A percentile compares a stretch with the other conserved stretches of the same genome.
Conservation (phyloP, 2,329 filamentous ascomycete species). For the Fusarium poae region DNA sequence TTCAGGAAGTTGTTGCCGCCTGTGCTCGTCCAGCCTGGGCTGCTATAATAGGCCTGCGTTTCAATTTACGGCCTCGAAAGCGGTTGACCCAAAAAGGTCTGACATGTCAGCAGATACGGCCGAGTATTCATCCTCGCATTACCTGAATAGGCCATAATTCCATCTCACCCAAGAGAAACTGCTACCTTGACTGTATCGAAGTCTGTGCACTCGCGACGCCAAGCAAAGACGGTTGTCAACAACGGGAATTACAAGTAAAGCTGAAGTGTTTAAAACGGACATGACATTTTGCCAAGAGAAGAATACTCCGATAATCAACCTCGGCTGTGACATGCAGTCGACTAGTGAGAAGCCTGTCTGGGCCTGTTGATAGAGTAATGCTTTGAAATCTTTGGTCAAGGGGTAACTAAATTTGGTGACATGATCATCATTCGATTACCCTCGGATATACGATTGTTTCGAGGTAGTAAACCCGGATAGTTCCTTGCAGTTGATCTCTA, state of each 20-base stretch:
- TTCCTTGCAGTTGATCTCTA: conserved; percentile 23
- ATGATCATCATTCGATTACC: conserved; percentile 13
- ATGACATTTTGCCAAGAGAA: background rate
- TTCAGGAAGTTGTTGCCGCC: background rate
- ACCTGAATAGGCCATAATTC: conserved; percentile 7
- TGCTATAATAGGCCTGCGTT: background rate
- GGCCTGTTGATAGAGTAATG: background rate
- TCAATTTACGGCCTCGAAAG: background rate
- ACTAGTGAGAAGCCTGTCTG: background rate
- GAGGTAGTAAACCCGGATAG: conserved; percentile 8
- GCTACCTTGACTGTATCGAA: conserved; percentile 16
- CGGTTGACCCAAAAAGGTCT: background rate
- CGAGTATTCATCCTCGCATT: conserved; percentile 5
- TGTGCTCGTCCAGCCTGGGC: background rate
- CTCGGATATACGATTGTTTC: conserved; percentile 26
- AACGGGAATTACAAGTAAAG: background rate
- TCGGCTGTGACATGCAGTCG: background rate
- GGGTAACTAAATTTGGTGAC: conserved; percentile 1
- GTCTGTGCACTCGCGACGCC: conserved; percentile 3
- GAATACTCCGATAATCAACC: background rate
- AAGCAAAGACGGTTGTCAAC: background rate
- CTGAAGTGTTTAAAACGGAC: background rate
- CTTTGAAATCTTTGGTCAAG: background rate
- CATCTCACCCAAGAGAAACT: conserved; percentile 1
- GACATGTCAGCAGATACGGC: background rate